Conservation (phyloP, 768 basidiomycete species). For the Hericium erinaceus region DNA sequence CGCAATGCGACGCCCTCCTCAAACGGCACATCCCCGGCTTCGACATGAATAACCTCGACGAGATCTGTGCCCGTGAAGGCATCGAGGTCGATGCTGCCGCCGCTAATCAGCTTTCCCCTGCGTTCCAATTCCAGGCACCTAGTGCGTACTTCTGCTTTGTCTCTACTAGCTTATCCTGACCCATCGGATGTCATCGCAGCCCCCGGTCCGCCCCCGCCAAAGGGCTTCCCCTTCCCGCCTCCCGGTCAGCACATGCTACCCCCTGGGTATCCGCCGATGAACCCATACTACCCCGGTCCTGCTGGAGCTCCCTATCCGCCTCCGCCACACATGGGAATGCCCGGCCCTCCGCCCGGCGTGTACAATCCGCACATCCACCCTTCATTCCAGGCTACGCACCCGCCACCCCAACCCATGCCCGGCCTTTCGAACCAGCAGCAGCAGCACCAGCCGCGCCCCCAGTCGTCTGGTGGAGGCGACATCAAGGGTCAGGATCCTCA, state of each 20-base stretch:
- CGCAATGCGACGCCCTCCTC: slow-evolving; percentile 70
- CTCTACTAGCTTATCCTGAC: slow-evolving; percentile 13
- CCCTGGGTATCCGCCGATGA: slow-evolving; percentile 40
- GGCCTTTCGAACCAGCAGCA: slow-evolving; percentile 24
- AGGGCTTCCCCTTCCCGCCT: slow-evolving; percentile 25
- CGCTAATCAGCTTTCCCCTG: slow-evolving; percentile 9
- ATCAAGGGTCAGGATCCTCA: slow-evolving; percentile 75
- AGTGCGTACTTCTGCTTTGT: slow-evolving; percentile 14
- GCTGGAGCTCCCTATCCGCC: slow-evolving; percentile 28
- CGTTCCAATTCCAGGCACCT: slow-evolving; percentile 22
- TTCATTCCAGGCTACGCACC: slow-evolving; percentile 43
- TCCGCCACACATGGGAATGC: slow-evolving; percentile 33
- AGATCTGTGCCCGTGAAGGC: slow-evolving; percentile 54
- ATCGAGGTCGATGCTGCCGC: slow-evolving; percentile 34
- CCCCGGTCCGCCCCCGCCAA: slow-evolving; percentile 18
- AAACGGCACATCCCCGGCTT: slow-evolving; percentile 66
- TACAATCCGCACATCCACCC: slow-evolving; percentile 56
- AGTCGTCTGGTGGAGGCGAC: slow-evolving; percentile 22
- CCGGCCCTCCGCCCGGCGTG: slow-evolving; percentile 25
- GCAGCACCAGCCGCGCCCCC: slow-evolving; percentile 18
- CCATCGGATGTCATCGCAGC: background rate
- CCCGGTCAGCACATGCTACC: slow-evolving; percentile 32
- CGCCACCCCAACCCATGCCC: slow-evolving; percentile 27
- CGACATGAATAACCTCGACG: slow-evolving; percentile 55
- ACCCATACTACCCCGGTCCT: slow-evolving; percentile 32